These are phyloP conservation scores for Zasmidium cellare DNA, from an alignment of 2,329 filamentous ascomycete genomes.

Conservation along the genomic window DNA sequence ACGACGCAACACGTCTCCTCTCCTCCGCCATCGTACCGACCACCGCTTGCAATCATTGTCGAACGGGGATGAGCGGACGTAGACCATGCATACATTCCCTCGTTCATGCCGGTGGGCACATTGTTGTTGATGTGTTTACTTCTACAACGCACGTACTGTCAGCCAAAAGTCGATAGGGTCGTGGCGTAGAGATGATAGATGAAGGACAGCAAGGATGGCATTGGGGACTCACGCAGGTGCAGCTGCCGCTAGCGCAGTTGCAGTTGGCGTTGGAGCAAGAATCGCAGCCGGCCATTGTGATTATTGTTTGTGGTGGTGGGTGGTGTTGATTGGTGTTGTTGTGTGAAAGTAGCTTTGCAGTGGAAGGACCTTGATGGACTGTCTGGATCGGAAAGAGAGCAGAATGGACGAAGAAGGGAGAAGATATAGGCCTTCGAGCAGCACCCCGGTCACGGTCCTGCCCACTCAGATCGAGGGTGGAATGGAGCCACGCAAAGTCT, in stretches of 20 bases:
- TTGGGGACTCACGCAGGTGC: constrained; percentile 32
- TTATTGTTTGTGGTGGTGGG: constrained; percentile 14
- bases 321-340: constrained; percentile 10
- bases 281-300: constrained; percentile 34
- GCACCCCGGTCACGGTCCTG: constrained; percentile 6
- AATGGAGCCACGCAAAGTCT: constrained; percentile 22
- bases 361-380: constrained; percentile 21
- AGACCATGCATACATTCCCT: constrained; percentile 4
- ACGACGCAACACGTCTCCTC: constrained; percentile 6
- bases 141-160: neutral
- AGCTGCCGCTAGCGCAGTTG: constrained; percentile 30
- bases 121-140: constrained; percentile 12
- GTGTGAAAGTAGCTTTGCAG: neutral
- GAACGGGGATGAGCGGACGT: constrained; percentile 7
- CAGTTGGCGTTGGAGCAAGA: constrained; percentile 28
- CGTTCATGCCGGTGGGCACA: constrained; percentile 7
- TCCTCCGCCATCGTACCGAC: constrained; percentile 3
- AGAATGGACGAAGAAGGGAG: constrained; percentile 16
- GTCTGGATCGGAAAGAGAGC: constrained; percentile 13
- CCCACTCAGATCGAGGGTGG: constrained; percentile 9
- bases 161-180: neutral
- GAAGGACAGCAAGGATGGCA: neutral
- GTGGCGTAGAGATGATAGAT: neutral
- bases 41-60: constrained; percentile 10
- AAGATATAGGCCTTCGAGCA: constrained; percentile 19